Conservation (phyloP, 2,329 filamentous ascomycete species). For the Cercospora sp. region DNA sequence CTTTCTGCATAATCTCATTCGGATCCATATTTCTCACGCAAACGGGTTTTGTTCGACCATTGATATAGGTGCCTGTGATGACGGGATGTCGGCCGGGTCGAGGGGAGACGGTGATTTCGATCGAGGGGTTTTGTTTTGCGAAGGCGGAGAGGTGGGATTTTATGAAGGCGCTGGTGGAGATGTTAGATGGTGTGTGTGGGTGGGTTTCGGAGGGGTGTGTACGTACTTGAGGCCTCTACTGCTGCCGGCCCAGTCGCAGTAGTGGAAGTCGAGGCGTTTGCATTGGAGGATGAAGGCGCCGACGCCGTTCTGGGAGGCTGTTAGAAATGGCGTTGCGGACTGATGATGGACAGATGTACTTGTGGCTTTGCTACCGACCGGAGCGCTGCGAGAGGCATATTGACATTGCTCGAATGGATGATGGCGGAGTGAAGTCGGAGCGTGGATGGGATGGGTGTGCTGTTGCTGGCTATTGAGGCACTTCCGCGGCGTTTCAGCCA, state of each 20-base stretch:
- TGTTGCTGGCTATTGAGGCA: neutral
- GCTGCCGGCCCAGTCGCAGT: constrained; percentile 94
- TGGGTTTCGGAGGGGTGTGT: neutral
- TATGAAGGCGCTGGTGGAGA: constrained; percentile 70
- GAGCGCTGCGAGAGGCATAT: constrained; percentile 53
- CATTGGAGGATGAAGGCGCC: constrained; percentile 97
- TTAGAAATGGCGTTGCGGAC: neutral
- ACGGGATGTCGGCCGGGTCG: constrained; percentile 88
- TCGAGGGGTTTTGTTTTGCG: constrained; percentile 76
- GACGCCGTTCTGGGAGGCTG: constrained; percentile 74
- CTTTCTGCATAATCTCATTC: constrained; percentile 79
- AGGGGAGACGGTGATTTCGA: constrained; percentile 90
- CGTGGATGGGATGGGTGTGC: neutral
- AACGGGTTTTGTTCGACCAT: constrained; percentile 79
- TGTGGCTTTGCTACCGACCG: constrained; percentile 58
- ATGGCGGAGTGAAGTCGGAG: neutral
- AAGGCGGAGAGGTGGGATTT: constrained; percentile 74
- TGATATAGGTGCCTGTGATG: constrained; percentile 88
- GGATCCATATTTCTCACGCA: constrained; percentile 85
- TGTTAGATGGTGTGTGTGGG: neutral
- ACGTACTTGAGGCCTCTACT: constrained; percentile 90
- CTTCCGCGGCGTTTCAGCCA: neutral
- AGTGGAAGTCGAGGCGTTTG: constrained; percentile 93
- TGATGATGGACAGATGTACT: constrained; percentile 45
- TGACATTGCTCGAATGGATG: constrained; percentile 16